Evolutionary conservation across 108 stramenopile genomes (phyloP).

Genomic region (Pseudonitzschia delicatissima): DNA sequence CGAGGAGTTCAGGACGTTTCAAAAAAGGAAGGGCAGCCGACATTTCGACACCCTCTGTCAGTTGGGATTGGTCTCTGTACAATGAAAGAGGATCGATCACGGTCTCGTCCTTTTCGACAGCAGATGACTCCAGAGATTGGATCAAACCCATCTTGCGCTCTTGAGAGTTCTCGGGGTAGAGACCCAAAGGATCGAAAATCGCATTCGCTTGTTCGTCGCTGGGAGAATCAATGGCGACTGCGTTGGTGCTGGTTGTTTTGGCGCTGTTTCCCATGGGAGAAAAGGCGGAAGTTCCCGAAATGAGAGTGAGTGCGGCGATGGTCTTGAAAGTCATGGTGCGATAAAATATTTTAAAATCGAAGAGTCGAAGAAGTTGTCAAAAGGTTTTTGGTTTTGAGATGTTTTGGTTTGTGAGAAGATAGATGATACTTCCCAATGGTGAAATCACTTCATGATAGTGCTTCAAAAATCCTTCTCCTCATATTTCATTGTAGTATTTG

Average conservation of each 20-base stretch:
- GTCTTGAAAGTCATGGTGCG: neutral
- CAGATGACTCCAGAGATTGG: conserved; percentile 5
- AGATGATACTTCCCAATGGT: too few relatives aligned
- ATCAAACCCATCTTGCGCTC: conserved; percentile 40
- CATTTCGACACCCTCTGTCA: conserved; percentile 30
- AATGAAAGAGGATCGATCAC: conserved; percentile 25
- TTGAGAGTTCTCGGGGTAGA: conserved; percentile 58
- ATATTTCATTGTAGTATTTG: too few relatives aligned
- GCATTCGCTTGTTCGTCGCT: neutral
- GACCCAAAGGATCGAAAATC: conserved; percentile 56
- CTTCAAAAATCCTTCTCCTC: too few relatives aligned
- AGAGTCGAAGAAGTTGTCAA: neutral
- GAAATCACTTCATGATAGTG: too few relatives aligned
- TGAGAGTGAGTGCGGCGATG: neutral
- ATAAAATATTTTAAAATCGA: neutral
- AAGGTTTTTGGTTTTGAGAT: neutral
- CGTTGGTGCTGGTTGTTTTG: neutral
- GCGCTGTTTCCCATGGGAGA: neutral
- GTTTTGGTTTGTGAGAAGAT: conserved; percentile 3
- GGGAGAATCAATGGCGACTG: neutral
- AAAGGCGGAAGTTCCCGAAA: conserved; percentile 1
- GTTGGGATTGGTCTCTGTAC: conserved; percentile 16
- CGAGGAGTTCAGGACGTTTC: conserved; percentile 51
- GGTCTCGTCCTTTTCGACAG: conserved; percentile 1
- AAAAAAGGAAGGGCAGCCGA: conserved; percentile 75